Base-by-base conservation (phyloP, 441 rosid species). In the Populus hybrid region DNA sequence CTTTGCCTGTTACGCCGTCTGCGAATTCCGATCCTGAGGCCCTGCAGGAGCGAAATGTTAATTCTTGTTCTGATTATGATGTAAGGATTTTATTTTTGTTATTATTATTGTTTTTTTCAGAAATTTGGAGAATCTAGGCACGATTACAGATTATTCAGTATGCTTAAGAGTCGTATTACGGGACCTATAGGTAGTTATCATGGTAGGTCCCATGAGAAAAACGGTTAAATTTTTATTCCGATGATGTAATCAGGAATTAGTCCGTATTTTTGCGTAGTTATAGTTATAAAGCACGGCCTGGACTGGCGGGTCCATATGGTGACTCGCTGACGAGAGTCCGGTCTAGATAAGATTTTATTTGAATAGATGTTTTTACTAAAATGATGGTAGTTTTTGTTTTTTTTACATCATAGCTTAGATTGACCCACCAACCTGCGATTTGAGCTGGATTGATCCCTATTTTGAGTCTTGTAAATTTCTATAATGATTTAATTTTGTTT, bases 21-120 rank as follows among this genome's bases (percentile, higher is more conserved):
- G 67, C 88, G 63, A 93, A 86, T 81, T 90, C 94, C 30, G 88
- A 88, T 79, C 95, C 94, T 2, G 93, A 87, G 85, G 89, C 95
- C 42, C 72, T 78, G 85, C 90, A 87, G 75, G 90, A 90, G 24
- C 77, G 84, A 65, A 77, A 83, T 79, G 77, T 73, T 20, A 63
- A 28, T 71, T 86, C 87, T 80, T 78, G 38, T 14, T 72, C 80
- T 75, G 81, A 30, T 30, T 30, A 81, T 79, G 74, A 70, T 80
- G 88, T 84, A 32, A 86, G 87, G 63, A 20, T 38, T 8, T 7
- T 67, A 30, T 64, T 28, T 77, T 67, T 67, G 40, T 38, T 18
- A 65, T n/a, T 18, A 53, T 53, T n/a, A 4, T 16, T 3, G 24
- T 24, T 10, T 42, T 23, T 20, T 3, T 40, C 4, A 8, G 24